Evolutionary conservation across 441 rosid genomes (phyloP).

Genomic region (Iberis amara): DNA sequence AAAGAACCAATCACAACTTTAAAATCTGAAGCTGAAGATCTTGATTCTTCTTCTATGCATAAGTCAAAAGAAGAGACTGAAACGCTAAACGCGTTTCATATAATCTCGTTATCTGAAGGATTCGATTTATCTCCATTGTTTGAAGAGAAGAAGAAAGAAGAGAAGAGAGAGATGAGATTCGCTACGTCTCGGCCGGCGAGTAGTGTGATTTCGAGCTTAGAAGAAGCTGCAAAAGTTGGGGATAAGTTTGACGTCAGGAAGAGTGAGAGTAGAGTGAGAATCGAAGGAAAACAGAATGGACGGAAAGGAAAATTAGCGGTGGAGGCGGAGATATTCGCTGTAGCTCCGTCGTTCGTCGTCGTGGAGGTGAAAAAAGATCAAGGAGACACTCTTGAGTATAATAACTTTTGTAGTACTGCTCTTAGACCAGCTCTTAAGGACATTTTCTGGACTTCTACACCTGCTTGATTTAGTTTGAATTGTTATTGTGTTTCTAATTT

Average conservation of each 20-base stretch:
- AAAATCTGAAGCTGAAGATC: constrained; percentile 29
- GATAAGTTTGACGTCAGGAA: constrained; percentile 59
- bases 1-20: background rate
- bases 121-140: constrained; percentile 78
- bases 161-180: constrained; percentile 64
- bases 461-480: constrained; percentile 24
- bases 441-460: constrained; percentile 60
- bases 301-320: constrained; percentile 74
- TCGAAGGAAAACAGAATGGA: constrained; percentile 71
- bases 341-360: constrained; percentile 62
- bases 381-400: constrained; percentile 79
- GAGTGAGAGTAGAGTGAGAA: constrained; percentile 61
- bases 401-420: constrained; percentile 74
- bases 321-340: constrained; percentile 63
- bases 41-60: constrained; percentile 4
- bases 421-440: constrained; percentile 87
- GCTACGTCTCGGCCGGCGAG: constrained; percentile 70
- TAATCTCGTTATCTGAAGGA: constrained; percentile 74
- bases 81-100: constrained; percentile 69
- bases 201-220: constrained; percentile 69
- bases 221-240: constrained; percentile 57
- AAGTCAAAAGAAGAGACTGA: constrained; percentile 40
- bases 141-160: constrained; percentile 69
- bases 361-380: constrained; percentile 85
- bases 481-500: background rate